Evolutionary conservation across 2,329 filamentous ascomycete genomes (phyloP), one percentile per base, ranked within the genome.

Genomic region (Cytospora mali): DNA sequence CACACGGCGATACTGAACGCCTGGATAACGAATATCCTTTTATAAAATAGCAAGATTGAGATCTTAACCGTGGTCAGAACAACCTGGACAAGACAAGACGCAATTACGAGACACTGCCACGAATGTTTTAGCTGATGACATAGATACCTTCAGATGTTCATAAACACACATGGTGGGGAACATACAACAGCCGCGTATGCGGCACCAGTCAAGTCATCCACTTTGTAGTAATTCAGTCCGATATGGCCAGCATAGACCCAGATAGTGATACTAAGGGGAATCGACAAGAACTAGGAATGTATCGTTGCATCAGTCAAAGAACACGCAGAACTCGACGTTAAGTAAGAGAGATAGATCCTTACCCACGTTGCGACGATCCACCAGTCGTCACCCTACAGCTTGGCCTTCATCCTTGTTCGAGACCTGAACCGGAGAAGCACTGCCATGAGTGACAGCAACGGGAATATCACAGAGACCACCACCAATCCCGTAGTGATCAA

Each of bases 401-500:
- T 29, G 14, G 27, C 27, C 14, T 52, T 52, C 4, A 29, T 52
- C 50, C n/a, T 52, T 29, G 27, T 9, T 28, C 50, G 50, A 7
- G 50, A 27, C 14, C 18, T 52, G 27, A 52, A 18, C 18, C 50
- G 50, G 16, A 52, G 50, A 7, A 52, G 28, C 16, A 52, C 50
- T 31, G 50, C 28, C 7, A 7, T 27, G 5, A 52, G 27, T 14
- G 50, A 52, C 28, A 52, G 50, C 14, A 52, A 18, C 11, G 50
- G 50, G 27, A 52, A 52, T 1, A 52, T n/a, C 27, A 52, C 50
- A 25, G 50, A 52, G 25, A 52, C 50, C 27, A 52, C 50, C 50
- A 52, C 50, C 50, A 52, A 29, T 52, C 50, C 50, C 27, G 50
- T 52, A 27, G 50, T 52, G 50, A 52, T 52, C 28, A 52, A 21